These are phyloP conservation scores for Rhodotorula kratochvilovae DNA, from an alignment of 768 basidiomycete species.

Conservation along the genomic window DNA sequence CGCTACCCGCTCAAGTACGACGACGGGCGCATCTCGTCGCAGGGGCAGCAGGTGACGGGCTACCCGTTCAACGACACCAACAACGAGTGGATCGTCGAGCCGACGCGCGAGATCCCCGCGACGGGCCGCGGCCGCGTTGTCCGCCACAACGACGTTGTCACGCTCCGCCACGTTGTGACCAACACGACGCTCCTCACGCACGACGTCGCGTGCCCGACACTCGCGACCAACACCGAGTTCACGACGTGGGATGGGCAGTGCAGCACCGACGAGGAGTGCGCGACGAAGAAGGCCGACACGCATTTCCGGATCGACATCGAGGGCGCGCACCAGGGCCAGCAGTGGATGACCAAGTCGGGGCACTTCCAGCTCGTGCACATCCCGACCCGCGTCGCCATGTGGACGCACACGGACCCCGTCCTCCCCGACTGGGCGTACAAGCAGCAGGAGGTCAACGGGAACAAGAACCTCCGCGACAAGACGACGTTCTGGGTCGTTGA, in stretches of 20 bases:
- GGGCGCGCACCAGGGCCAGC: slow-evolving; percentile 69
- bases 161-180: slow-evolving; percentile 81
- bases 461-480: slow-evolving; percentile 80
- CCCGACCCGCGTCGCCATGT: slow-evolving; percentile 83
- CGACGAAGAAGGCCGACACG: slow-evolving; percentile 76
- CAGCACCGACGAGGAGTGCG: slow-evolving; percentile 44
- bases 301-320: slow-evolving; percentile 72
- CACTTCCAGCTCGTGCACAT: slow-evolving; percentile 87
- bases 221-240: slow-evolving; percentile 98
- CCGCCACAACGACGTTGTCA: slow-evolving; percentile 80
- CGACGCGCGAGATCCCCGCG: slow-evolving; percentile 90
- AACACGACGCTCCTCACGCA: slow-evolving; percentile 81
- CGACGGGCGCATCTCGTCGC: slow-evolving; percentile 81
- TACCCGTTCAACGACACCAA: slow-evolving; percentile 91
- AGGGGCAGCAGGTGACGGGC: slow-evolving; percentile 52
- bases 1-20: slow-evolving; percentile 88
- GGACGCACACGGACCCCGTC: slow-evolving; percentile 71
- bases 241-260: slow-evolving; percentile 85
- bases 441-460: slow-evolving; percentile 96
- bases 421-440: slow-evolving; percentile 96
- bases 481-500: slow-evolving; percentile 85
- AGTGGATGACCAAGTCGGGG: slow-evolving; percentile 89
- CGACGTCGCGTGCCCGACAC: slow-evolving; percentile 92
- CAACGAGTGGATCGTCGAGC: slow-evolving; percentile 92
- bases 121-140: slow-evolving; percentile 88